Evolutionary conservation across 75 land plant genomes (phyloP), one percentile per base, ranked within the genome.

Genomic region (Cryptomeria japonica): DNA sequence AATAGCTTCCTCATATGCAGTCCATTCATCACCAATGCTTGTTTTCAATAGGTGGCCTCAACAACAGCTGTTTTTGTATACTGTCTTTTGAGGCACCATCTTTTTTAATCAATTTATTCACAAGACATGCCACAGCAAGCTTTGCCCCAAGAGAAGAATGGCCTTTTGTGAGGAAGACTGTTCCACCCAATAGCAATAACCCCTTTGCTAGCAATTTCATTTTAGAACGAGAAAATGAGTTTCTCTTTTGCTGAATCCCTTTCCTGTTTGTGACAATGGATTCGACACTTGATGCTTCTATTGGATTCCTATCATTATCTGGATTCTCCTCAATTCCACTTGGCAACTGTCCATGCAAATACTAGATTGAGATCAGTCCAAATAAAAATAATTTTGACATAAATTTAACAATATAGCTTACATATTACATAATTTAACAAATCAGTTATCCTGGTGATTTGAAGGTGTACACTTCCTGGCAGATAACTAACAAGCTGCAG

Each of bases 71-170:
- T 41, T 82, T 82, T 25, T 86, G 44, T 13, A 42, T n/a, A 76
- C 42, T 68, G 80, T 70, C 32, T 47, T 34, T 83, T 56, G 91
- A 75, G 18, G 84, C 39, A 76, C 53, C 79, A 25, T 86, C 76
- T 31, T 84, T 91, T 80, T 92, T 88, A 56, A 85, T 82, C 55
- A 95, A 79, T 84, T 95, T 96, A 14, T 91, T 95, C 72, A 95
- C 87, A 1, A 97, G 64, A 73, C 92, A 93, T 19, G 90, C 95
- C 88, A 96, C 88, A 12, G 96, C 97, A 86, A 98, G 89, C 90
- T 96, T 95, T 42, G 98, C 94, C 58, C 97, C 96, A 31, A 98
- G 64, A 42, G 93, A 64, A 8, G 95, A 90, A 84, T 94, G 95
- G 36, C 97, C 94, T 28, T 91, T 87, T 34, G 95, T 85, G 18